A percentile compares a stretch with the other conserved stretches of the same genome.
Conservation (phyloP, 2,329 filamentous ascomycete genomes). For the Simplicillium aogashimaense region DNA sequence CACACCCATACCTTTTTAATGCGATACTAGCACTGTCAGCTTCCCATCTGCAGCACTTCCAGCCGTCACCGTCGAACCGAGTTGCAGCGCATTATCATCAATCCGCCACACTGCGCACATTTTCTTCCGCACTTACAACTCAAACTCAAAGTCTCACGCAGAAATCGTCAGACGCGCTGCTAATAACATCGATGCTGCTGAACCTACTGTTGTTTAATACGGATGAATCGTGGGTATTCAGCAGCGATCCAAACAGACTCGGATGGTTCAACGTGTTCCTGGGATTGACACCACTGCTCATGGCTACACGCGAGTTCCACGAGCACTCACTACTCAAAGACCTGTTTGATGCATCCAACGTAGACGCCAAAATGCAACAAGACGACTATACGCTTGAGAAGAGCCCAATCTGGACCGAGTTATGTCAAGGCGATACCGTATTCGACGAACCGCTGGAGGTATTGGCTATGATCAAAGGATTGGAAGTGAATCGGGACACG, state of each 20-base stretch:
- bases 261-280: constrained; percentile 14
- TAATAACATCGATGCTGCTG: constrained; percentile 14
- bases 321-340: constrained; percentile 10
- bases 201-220: constrained; percentile 13
- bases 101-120: constrained; percentile 10
- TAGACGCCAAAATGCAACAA: no score
- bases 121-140: constrained; percentile 10
- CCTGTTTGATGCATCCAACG: constrained; percentile 8
- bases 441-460: constrained; percentile 9
- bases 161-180: constrained; percentile 12
- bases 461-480: constrained; percentile 4
- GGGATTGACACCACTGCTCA: constrained; percentile 12
- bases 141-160: constrained; percentile 5
- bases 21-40: constrained; percentile 14
- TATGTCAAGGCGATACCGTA: constrained; percentile 2
- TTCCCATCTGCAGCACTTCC: constrained; percentile 12
- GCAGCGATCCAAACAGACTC: constrained; percentile 7
- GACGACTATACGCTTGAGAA: constrained; percentile 1
- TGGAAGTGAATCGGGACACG: constrained; percentile 7
- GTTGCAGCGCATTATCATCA: constrained; percentile 14
- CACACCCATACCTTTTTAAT: constrained; percentile 11
- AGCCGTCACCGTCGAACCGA: constrained; percentile 3
- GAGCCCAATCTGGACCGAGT: background rate
- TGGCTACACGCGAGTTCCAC: constrained; percentile 10
- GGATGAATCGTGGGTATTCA: constrained; percentile 12